Evolutionary conservation across 768 basidiomycete genomes (phyloP).

Genomic region (Xerocomus potaroensis): DNA sequence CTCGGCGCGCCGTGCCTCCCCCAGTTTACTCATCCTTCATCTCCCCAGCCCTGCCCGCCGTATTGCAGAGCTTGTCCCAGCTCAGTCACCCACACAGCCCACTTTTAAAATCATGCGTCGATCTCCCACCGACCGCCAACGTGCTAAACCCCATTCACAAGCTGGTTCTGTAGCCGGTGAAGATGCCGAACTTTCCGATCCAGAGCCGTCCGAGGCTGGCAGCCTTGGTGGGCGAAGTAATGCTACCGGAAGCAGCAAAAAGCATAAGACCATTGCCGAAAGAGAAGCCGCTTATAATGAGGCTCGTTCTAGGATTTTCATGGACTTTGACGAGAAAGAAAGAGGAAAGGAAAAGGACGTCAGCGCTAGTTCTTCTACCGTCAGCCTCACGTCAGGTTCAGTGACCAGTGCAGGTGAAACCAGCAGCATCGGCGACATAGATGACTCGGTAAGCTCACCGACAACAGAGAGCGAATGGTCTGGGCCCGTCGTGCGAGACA

Average conservation of each 20-base stretch:
- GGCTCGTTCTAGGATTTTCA: slow-evolving; percentile 82
- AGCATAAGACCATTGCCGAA: slow-evolving; percentile 76
- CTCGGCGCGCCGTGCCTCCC: not conserved
- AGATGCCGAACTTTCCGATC: slow-evolving; percentile 72
- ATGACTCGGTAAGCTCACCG: slow-evolving; percentile 67
- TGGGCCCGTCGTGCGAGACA: slow-evolving; percentile 51
- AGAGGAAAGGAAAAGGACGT: slow-evolving; percentile 68
- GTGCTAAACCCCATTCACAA: slow-evolving; percentile 61
- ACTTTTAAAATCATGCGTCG: slow-evolving; percentile 88
- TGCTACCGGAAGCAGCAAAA: slow-evolving; percentile 57
- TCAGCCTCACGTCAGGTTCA: slow-evolving; percentile 67
- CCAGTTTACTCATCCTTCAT: slow-evolving; percentile 16
- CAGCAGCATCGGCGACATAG: slow-evolving; percentile 61
- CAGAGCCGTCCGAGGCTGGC: slow-evolving; percentile 77
- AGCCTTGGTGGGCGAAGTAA: slow-evolving; percentile 69
- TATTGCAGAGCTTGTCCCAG: slow-evolving; percentile 73
- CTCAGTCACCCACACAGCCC: slow-evolving; percentile 64
- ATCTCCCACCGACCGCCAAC: slow-evolving; percentile 47
- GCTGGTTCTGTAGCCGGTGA: slow-evolving; percentile 70
- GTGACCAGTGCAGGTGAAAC: slow-evolving; percentile 51
- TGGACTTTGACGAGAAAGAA: slow-evolving; percentile 69
- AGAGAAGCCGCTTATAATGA: slow-evolving; percentile 88
- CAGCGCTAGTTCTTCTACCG: slow-evolving; percentile 72
- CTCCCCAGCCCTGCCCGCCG: slow-evolving; percentile 58
- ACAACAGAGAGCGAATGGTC: slow-evolving; percentile 85